A percentile compares a stretch with the other conserved stretches of the same genome.
Evolutionary conservation across 2,329 filamentous ascomycete genomes (phyloP).

Genomic region (Fusarium oligoseptatum): DNA sequence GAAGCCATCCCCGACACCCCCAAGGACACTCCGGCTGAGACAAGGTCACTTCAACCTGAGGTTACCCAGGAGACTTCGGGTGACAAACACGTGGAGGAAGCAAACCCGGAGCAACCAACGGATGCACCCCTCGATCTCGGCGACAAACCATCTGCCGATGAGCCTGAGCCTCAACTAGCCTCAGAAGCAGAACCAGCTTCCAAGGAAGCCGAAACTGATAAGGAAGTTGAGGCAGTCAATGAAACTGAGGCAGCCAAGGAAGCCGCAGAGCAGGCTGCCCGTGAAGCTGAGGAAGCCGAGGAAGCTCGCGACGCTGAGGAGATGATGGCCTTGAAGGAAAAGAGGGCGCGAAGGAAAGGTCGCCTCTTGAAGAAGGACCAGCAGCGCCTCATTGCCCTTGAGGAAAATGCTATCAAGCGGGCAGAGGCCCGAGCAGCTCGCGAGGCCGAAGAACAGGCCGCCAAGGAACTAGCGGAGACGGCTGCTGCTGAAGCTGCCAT

Average conservation of each 20-base stretch:
- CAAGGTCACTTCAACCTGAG: not conserved
- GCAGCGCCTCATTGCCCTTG: slow-evolving; percentile 32
- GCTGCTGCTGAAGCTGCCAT: slow-evolving; percentile 23
- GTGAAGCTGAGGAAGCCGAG: slow-evolving; percentile 41
- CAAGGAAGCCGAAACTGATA: slow-evolving; percentile 32
- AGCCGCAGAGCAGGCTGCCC: slow-evolving; percentile 37
- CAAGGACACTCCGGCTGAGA: slow-evolving; percentile 35
- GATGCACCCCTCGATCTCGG: slow-evolving; percentile 1
- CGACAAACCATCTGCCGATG: slow-evolving; percentile 10
- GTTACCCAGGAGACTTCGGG: not conserved
- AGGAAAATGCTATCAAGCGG: slow-evolving; percentile 41
- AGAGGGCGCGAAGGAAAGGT: slow-evolving; percentile 49
- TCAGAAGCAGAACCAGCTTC: slow-evolving; percentile 30
- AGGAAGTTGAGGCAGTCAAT: slow-evolving; percentile 34
- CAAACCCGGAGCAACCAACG: slow-evolving; percentile 1
- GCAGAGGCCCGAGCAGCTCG: slow-evolving; percentile 46
- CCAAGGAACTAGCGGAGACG: slow-evolving; percentile 19
- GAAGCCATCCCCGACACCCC: not conserved
- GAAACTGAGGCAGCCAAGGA: slow-evolving; percentile 26
- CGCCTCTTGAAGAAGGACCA: slow-evolving; percentile 42
- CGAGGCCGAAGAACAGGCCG: slow-evolving; percentile 37
- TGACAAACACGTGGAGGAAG: not conserved
- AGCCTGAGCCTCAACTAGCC: slow-evolving; percentile 48
- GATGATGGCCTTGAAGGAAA: slow-evolving; percentile 56
- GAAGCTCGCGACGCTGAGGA: slow-evolving; percentile 48